Base-by-base conservation (phyloP, 1,284 basidiomycete species). In the Inonotus obliquus region DNA sequence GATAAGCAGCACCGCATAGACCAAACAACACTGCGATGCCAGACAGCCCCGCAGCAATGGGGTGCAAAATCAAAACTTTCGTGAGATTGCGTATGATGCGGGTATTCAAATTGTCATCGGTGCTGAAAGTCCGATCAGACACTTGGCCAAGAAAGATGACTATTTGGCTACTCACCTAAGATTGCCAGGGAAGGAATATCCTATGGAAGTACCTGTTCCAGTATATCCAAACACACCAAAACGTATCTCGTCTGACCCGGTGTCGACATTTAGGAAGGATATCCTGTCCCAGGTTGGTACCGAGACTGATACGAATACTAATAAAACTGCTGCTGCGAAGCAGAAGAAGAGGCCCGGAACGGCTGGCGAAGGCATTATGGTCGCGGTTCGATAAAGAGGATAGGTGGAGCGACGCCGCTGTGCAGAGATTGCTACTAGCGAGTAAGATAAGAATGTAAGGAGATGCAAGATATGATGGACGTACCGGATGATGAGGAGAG, bases 151-250 rank as follows among this genome's bases (percentile, higher is more conserved):
- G 17, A 21, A 41, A 2, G 21, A 13, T 6, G 10, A 35, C 6
- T 6, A 10, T 14, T 14, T n/a, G 2, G 6, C 37, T 23, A 70
- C 79, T 61, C 70, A 78, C 77, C 69, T 69, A 58, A 78, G 68
- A 6, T 69, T 29, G 59, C 71, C 54, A 39, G 71, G 63, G 67
- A 91, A 85, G 57, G 71, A 64, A 69, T 87, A 90, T 35, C 88
- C 88, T 60, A 90, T 72, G 65, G 76, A 65, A 9, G 72, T 69
- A 48, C 69, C 60, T 19, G 81, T 82, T n/a, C 86, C 89, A 17
- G 86, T 87, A 72, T 79, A 84, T 1, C 91, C 91, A 70, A 92
- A 92, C 27, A 89, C 83, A 69, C 92, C 92, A 67, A 86, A 93
- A 67, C 79, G 80, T 17, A 80, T 74, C 37, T 68, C 68, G 1